phyloP scores from a whole-genome alignment of 2,329 filamentous ascomycete genomes.

The Cercospora sojina region DNA sequence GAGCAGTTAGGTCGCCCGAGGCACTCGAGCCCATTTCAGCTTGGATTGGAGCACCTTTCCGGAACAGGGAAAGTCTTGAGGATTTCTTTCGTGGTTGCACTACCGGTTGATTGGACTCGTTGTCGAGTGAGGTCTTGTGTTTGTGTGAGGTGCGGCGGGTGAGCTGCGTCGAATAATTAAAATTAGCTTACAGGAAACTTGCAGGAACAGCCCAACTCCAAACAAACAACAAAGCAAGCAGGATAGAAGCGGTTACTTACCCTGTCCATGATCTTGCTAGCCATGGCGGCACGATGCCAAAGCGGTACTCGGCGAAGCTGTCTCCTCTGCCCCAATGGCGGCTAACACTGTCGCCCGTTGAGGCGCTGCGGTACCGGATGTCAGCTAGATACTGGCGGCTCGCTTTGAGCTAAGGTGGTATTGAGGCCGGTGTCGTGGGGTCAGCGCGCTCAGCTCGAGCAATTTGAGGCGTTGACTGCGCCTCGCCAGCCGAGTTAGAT shows the following conservation, averaged over 20 bases:
- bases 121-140: background rate
- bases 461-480: background rate
- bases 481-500: background rate
- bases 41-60: background rate
- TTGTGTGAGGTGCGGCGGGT: background rate
- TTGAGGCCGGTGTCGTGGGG: background rate
- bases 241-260: background rate
- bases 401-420: background rate
- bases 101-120: background rate
- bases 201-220: background rate
- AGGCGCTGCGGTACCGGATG: background rate
- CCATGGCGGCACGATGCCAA: background rate
- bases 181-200: background rate
- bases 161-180: background rate
- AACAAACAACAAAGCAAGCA: background rate
- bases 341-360: background rate
- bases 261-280: background rate
- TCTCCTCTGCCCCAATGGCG: background rate
- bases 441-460: background rate
- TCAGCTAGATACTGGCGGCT: background rate
- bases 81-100: slow-evolving; percentile 8
- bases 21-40: slow-evolving; percentile 1
- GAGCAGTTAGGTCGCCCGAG: background rate
- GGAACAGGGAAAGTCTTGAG: slow-evolving; percentile 14
- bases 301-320: background rate